Evolutionary conservation across 768 basidiomycete species (phyloP), one percentile per base, ranked within the genome.

Genomic region (Suillus weaverae): DNA sequence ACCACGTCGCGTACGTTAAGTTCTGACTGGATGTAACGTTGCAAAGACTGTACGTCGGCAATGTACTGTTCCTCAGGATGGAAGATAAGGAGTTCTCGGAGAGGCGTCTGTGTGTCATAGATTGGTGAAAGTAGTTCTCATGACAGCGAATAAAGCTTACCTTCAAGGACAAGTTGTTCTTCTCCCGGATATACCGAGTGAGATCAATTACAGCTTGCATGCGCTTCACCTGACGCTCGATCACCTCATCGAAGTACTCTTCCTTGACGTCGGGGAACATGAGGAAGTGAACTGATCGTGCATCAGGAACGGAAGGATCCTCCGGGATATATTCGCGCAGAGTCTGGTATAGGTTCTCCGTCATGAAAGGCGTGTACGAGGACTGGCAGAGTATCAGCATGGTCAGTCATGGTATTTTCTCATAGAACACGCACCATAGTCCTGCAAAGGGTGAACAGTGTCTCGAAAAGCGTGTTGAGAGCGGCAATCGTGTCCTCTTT

Each of bases 291-390:
- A 99, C 81, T 4, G 97, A 99, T 64, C 97, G 91, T 7, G 89
- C 84, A 71, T 99, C 97, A 2, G 85, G 86, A 20, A 84, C 84
- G 33, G 80, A 74, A 22, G 87, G 84, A 68, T 92, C 85, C 65
- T 88, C 87, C 0, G 95, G 94, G 68, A 97, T 91, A 81, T 87
- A 97, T n/a, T 81, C 81, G 54, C 89, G 87, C 46, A 99, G 83
- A 39, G 92, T 87, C 75, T 99, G 97, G 77, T 98, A 99, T 66
- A 99, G 82, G 78, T 90, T 97, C 78, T 99, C 97, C 8, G 95
- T 96, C 74, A 99, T 81, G 86, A 98, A 99, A 0, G 97, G 97
- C 10, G 96, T 98, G 78, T 97, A 99, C 9, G 97, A 96, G 1
- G 97, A 97, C 96, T 97, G 69, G 56, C 2, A 32, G 44, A 26